These are phyloP conservation scores for Kokia cookei DNA, from an alignment of 441 rosid genomes.

Conservation along the genomic window DNA sequence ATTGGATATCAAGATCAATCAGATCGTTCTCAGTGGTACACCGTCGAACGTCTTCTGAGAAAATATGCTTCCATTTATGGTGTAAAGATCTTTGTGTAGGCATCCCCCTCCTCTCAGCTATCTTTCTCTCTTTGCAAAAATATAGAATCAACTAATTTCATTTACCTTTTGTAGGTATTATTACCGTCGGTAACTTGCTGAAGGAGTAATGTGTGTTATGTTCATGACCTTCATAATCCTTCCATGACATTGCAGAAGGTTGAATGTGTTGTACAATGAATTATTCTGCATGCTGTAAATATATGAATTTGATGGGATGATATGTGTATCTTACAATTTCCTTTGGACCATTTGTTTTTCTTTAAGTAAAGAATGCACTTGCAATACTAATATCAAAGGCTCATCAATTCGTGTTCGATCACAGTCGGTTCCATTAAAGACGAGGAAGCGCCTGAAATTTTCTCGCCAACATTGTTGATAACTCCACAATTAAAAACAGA, in stretches of 20 bases:
- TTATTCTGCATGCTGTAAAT: neutral
- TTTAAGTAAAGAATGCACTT: neutral
- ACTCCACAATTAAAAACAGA: too few relatives aligned
- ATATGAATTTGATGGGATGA: neutral
- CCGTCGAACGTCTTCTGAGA: constrained; percentile 77
- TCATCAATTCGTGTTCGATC: neutral
- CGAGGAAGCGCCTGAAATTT: neutral
- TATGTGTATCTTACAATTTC: neutral
- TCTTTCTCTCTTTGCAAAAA: neutral
- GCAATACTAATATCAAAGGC: neutral
- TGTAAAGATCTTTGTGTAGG: constrained; percentile 69
- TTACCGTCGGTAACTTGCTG: neutral
- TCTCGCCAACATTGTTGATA: neutral
- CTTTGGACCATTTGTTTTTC: neutral
- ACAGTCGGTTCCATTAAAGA: neutral
- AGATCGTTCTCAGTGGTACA: constrained; percentile 78
- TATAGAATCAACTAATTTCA: neutral
- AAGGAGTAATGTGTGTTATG: neutral
- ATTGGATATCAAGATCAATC: constrained; percentile 76
- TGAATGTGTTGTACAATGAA: neutral
- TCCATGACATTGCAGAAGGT: neutral
- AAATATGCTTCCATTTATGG: constrained; percentile 70
- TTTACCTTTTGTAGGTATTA: constrained; percentile 3
- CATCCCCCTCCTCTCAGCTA: constrained; percentile 1
- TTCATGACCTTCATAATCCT: neutral